These are phyloP conservation scores for Abrus pulchellus DNA, from an alignment of 306 rosid species.

Conservation along the genomic window DNA sequence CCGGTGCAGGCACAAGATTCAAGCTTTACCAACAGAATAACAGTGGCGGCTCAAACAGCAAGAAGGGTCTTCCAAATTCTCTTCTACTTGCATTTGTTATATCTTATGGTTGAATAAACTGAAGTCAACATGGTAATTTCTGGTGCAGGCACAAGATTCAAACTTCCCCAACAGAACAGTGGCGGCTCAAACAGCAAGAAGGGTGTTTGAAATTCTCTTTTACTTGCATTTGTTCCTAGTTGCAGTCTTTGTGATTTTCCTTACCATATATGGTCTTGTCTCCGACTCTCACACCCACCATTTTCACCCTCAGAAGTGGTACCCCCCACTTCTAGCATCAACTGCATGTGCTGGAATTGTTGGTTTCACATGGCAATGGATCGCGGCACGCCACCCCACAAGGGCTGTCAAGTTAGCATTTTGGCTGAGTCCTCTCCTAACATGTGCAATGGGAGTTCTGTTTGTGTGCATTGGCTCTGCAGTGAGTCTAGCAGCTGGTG, in stretches of 20 bases:
- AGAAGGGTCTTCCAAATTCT: conserved; percentile 47
- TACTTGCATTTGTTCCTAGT: conserved; percentile 57
- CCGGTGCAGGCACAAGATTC: conserved; percentile 56
- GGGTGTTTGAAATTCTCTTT: conserved; percentile 55
- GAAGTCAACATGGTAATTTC: conserved; percentile 32
- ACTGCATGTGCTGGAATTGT: conserved; percentile 58
- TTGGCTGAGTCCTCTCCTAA: conserved; percentile 69
- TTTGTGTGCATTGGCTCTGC: conserved; percentile 58
- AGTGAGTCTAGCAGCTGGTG: conserved; percentile 56
- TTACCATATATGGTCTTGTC: conserved; percentile 55
- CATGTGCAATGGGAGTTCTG: conserved; percentile 58
- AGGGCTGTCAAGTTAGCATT: conserved; percentile 66
- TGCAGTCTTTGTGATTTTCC: conserved; percentile 51
- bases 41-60: conserved; percentile 43
- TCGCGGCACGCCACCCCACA: conserved; percentile 54
- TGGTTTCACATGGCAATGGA: conserved; percentile 67
- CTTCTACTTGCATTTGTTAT: neutral
- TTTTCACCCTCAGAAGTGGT: conserved; percentile 68
- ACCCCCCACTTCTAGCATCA: conserved; percentile 67
- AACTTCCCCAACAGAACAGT: conserved; percentile 48
- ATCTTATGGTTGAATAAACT: conserved; percentile 8
- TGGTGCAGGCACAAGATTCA: conserved; percentile 56
- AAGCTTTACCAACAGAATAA: conserved; percentile 48
- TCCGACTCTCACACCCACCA: conserved; percentile 55
- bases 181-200: conserved; percentile 45